phyloP scores from a whole-genome alignment of 2,329 filamentous ascomycete species.

The Cytospora piceicola region DNA sequence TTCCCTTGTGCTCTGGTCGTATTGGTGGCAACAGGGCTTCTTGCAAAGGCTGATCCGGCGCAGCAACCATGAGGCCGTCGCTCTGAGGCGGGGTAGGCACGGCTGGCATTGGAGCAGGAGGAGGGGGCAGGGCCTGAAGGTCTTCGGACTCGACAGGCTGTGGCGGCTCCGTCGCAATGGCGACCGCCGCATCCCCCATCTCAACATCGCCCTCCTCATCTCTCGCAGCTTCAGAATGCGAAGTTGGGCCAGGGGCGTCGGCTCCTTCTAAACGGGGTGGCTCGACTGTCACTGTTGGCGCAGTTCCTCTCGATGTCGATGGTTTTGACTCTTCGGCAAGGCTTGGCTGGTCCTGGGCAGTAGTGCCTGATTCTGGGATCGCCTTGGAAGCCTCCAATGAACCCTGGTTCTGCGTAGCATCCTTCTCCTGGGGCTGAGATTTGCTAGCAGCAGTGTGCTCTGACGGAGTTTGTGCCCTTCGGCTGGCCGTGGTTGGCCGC shows the following conservation, averaged over 20 bases:
- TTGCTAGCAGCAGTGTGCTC: conserved; percentile 51
- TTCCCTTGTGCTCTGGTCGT: conserved; percentile 76
- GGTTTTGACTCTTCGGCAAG: conserved; percentile 53
- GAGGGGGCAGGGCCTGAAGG: conserved; percentile 50
- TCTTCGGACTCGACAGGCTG: conserved; percentile 37
- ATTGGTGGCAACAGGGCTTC: conserved; percentile 83
- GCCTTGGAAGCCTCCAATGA: conserved; percentile 44
- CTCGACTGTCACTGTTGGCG: conserved; percentile 48
- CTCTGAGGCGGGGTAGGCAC: conserved; percentile 41
- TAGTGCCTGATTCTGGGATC: conserved; percentile 51
- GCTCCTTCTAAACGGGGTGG: conserved; percentile 38
- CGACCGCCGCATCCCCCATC: conserved; percentile 65
- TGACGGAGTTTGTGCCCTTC: conserved; percentile 56
- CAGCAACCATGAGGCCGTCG: conserved; percentile 50
- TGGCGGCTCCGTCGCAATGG: conserved; percentile 25
- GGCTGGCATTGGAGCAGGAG: conserved; percentile 49
- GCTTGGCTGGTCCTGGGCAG: conserved; percentile 51
- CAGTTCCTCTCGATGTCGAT: conserved; percentile 42
- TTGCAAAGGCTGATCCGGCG: conserved; percentile 53
- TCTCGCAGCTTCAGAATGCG: conserved; percentile 38
- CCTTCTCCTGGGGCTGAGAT: conserved; percentile 55
- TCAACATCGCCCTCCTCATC: conserved; percentile 65
- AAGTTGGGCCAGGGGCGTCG: conserved; percentile 22
- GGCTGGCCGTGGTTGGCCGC: conserved; percentile 58
- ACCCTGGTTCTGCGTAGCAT: conserved; percentile 44